Base-by-base conservation (phyloP, 768 basidiomycete genomes). In the Phlebiopsis flavidoalba region DNA sequence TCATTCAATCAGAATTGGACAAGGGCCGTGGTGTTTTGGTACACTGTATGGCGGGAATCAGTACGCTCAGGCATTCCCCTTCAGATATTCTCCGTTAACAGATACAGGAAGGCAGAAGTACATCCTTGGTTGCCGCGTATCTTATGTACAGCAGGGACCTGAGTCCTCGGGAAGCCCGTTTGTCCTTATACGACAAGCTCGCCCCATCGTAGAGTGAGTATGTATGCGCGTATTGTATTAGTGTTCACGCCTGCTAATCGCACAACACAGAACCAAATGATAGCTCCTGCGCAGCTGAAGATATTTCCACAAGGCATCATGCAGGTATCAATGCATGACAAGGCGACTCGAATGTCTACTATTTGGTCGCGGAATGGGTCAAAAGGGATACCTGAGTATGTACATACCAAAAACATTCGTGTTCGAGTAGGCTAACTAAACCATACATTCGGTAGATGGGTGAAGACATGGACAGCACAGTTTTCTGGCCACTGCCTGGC, bases 1-100 rank as follows among this genome's bases (percentile, higher is more conserved):
- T 94, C 75, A 94, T 97, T 49, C 80, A 90, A 63, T 80, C 82
- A 12, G 89, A 94, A 65, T 73, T 95, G 2, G 81, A 86, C 70
- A 89, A 88, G 67, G 85, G 82, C 0, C 76, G 86, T 33, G 88
- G 88, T 1, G 88, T 98, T 1, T 76, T 96, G 19, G 90, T 97
- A 0, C 95, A 97, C 72, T 96, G 95, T 69, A 88, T 91, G 60
- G 93, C 91, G 22, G 95, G 95, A 24, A 79, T 93, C 73, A 93
- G 91, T 92, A 73, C 71, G 89, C 40, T 43, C 3, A 36, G 17
- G 21, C 48, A 26, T n/a, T 22, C 35, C 24, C 5, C 22, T 35
- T 19, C 56, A 22, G 31, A 53, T 37, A 22, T 24, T 15, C 31
- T 35, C 15, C 53, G 22, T 36, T 51, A 24, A 43, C 17, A 48